Conservation (phyloP, 345 rosid species). For the Xanthoceras sorbifolium region DNA sequence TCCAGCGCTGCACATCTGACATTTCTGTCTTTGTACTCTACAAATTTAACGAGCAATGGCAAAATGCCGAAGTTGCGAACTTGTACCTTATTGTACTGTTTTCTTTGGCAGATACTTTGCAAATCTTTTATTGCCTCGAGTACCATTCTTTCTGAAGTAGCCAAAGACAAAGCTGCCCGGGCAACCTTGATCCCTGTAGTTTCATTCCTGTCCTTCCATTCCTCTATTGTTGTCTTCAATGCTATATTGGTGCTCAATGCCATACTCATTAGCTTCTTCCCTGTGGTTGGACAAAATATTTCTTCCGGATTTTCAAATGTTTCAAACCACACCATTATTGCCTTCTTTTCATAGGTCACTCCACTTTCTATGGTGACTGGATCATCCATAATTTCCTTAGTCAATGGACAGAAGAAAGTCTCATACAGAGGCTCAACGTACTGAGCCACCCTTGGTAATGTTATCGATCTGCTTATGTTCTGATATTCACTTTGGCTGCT, state of each 20-base stretch:
- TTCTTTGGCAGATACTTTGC: conserved; percentile 61
- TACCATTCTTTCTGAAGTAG: conserved; percentile 68
- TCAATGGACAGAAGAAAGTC: conserved; percentile 80
- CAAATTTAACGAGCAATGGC: conserved; percentile 56
- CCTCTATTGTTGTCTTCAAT: conserved; percentile 68
- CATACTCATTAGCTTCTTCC: conserved; percentile 44
- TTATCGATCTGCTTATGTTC: conserved; percentile 34
- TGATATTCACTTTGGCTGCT: conserved; percentile 40
- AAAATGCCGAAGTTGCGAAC: conserved; percentile 56
- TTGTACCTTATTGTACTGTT: conserved; percentile 45
- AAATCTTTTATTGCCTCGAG: conserved; percentile 69
- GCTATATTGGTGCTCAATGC: conserved; percentile 52
- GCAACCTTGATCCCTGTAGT: conserved; percentile 64
- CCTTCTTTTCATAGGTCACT: conserved; percentile 72
- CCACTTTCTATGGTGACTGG: conserved; percentile 83
- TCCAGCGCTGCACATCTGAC: conserved; percentile 64
- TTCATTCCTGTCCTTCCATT: conserved; percentile 85
- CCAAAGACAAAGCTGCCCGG: conserved; percentile 67
- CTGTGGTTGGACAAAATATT: conserved; percentile 62
- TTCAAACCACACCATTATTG: conserved; percentile 66
- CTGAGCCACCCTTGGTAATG: conserved; percentile 49
- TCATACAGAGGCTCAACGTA: conserved; percentile 72
- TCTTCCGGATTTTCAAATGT: conserved; percentile 41
- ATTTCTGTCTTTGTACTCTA: conserved; percentile 49
- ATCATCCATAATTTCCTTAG: conserved; percentile 81